These are phyloP conservation scores for Xylariaceae sp. DNA, from an alignment of 2,329 filamentous ascomycete species.

Conservation along the genomic window DNA sequence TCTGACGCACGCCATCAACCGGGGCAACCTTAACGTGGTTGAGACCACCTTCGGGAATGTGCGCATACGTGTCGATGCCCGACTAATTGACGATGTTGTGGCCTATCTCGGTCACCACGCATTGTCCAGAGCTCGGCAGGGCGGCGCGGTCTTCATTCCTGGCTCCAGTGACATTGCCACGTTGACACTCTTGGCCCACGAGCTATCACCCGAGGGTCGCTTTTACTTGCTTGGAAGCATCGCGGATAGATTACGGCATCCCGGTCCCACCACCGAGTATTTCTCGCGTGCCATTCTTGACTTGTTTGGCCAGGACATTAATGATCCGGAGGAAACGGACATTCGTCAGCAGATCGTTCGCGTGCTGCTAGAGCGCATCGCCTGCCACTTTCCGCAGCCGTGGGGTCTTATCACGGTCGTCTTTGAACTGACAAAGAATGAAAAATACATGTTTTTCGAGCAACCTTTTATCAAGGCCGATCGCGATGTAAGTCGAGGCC, in stretches of 20 bases:
- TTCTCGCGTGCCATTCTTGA: slow-evolving; percentile 84
- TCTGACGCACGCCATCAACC: slow-evolving; percentile 70
- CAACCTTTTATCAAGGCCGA: slow-evolving; percentile 86
- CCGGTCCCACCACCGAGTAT: slow-evolving; percentile 86
- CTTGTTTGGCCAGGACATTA: slow-evolving; percentile 74
- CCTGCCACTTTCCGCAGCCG: slow-evolving; percentile 88
- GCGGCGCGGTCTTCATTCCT: slow-evolving; percentile 61
- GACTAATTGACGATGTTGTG: slow-evolving; percentile 78
- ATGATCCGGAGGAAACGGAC: slow-evolving; percentile 72
- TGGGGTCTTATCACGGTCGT: slow-evolving; percentile 92
- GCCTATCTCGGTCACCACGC: slow-evolving; percentile 76
- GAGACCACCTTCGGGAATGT: slow-evolving; percentile 65
- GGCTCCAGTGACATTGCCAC: slow-evolving; percentile 67
- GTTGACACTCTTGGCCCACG: slow-evolving; percentile 73
- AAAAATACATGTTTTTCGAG: slow-evolving; percentile 87
- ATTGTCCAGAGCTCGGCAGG: slow-evolving; percentile 58
- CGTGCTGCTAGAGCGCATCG: slow-evolving; percentile 80
- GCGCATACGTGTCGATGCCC: slow-evolving; percentile 65
- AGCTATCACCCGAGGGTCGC: slow-evolving; percentile 71
- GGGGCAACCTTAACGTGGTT: slow-evolving; percentile 44
- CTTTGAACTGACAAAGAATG: slow-evolving; percentile 87
- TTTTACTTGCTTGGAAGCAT: slow-evolving; percentile 84
- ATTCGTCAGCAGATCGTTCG: slow-evolving; percentile 89
- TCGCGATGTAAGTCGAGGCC: slow-evolving; percentile 64
- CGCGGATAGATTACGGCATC: slow-evolving; percentile 87